Evolutionary conservation across 345 rosid species (phyloP).

Genomic region (Eutrema japonicum): DNA sequence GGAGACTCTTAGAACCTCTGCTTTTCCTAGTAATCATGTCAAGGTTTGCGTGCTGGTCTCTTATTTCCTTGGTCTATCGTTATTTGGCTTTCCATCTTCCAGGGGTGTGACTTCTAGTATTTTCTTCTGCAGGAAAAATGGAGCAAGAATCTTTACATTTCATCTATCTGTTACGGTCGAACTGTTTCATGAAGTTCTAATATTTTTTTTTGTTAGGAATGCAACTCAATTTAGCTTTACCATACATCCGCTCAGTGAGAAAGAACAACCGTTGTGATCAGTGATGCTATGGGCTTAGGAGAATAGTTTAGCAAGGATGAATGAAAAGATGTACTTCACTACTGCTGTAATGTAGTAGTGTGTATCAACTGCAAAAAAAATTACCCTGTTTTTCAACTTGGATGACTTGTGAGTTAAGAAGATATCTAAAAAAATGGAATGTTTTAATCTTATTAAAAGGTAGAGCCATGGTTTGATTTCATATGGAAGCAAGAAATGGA

Average conservation of each 20-base stretch:
- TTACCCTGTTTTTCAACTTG: conserved; percentile 51
- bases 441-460: conserved; percentile 47
- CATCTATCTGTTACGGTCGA: conserved; percentile 93
- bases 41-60: conserved; percentile 56
- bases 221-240: conserved; percentile 35
- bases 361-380: conserved; percentile 43
- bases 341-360: conserved; percentile 43
- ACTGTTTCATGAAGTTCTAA: conserved; percentile 79
- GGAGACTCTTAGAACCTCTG: conserved; percentile 93
- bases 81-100: conserved; percentile 9
- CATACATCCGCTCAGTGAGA: conserved; percentile 35
- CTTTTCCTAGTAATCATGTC: conserved; percentile 94
- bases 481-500: conserved; percentile 18
- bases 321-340: conserved; percentile 47
- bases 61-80: background rate
- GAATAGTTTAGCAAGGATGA: conserved; percentile 45
- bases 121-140: conserved; percentile 80
- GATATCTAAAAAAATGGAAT: no score
- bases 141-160: conserved; percentile 91
- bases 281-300: conserved; percentile 41
- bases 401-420: conserved; percentile 36
- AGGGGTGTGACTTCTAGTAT: conserved; percentile 20
- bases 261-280: conserved; percentile 37
- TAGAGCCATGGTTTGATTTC: conserved; percentile 30
- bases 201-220: conserved; percentile 44